Conservation (phyloP, 208 protist genomes). For the Leishmania braziliensis region DNA sequence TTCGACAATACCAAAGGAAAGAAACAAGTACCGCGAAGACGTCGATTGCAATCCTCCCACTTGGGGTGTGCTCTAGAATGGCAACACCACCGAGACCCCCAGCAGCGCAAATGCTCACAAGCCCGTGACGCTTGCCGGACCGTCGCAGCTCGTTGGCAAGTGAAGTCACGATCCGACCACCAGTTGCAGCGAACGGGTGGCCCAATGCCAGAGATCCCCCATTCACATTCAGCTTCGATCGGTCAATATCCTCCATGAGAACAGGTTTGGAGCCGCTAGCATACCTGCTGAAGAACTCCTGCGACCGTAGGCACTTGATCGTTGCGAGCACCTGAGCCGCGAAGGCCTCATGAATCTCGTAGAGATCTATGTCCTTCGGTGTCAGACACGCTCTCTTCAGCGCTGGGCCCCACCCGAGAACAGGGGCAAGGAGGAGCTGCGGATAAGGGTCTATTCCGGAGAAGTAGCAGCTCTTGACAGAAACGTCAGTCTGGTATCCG, state of each 20-base stretch:
- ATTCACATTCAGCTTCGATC: slow-evolving; percentile 81
- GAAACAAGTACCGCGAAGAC: background rate
- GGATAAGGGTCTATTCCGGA: slow-evolving; percentile 88
- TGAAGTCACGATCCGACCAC: slow-evolving; percentile 78
- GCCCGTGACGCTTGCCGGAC: slow-evolving; percentile 68
- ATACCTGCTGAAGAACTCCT: slow-evolving; percentile 76
- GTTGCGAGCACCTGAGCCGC: slow-evolving; percentile 87
- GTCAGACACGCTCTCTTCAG: slow-evolving; percentile 73
- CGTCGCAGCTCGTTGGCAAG: slow-evolving; percentile 82
- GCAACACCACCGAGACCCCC: slow-evolving; percentile 80
- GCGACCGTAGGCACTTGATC: slow-evolving; percentile 63
- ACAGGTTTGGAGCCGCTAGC: slow-evolving; percentile 37
- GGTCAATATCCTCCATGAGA: slow-evolving; percentile 55
- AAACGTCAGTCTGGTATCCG: slow-evolving; percentile 75
- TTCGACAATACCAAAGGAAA: background rate
- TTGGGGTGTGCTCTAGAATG: slow-evolving; percentile 65
- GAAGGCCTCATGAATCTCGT: slow-evolving; percentile 92
- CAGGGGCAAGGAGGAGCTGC: slow-evolving; percentile 85
- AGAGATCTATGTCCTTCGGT: slow-evolving; percentile 82
- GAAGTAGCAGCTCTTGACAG: slow-evolving; percentile 67
- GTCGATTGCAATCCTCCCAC: slow-evolving; percentile 13
- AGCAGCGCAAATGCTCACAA: slow-evolving; percentile 90
- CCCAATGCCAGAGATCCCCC: slow-evolving; percentile 82
- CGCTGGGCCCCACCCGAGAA: slow-evolving; percentile 71
- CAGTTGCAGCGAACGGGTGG: slow-evolving; percentile 90